phyloP scores from a whole-genome alignment of 1,139 yeast genomes.

The Eremothecium sinecaudum region DNA sequence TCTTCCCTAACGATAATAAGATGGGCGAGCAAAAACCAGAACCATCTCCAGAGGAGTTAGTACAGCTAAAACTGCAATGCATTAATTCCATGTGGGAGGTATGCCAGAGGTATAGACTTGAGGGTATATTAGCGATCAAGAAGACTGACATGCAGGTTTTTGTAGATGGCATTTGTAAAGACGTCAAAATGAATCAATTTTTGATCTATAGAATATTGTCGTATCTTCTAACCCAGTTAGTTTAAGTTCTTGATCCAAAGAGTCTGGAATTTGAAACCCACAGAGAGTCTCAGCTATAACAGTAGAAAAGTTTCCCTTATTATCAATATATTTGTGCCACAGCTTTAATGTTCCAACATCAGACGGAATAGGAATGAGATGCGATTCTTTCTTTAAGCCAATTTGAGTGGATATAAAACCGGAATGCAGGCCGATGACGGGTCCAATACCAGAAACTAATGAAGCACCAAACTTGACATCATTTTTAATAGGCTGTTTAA shows the following conservation, averaged over 20 bases:
- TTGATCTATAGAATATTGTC: constrained; percentile 8
- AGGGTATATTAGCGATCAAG: constrained; percentile 12
- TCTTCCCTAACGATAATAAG: constrained; percentile 26
- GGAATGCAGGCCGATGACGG: constrained; percentile 30
- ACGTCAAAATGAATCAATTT: constrained; percentile 11
- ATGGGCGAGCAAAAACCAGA: constrained; percentile 21
- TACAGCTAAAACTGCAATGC: constrained; percentile 14
- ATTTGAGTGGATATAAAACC: constrained; percentile 22
- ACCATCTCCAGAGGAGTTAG: constrained; percentile 20
- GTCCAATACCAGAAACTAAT: constrained; percentile 6
- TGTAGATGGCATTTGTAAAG: constrained; percentile 15
- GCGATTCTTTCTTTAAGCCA: constrained; percentile 17
- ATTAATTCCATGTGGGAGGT: constrained; percentile 14
- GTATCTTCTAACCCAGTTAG: constrained; percentile 7
- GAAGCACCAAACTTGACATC: constrained; percentile 26
- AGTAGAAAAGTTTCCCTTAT: constrained; percentile 12
- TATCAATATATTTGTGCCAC: constrained; percentile 15
- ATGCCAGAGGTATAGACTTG: constrained; percentile 8
- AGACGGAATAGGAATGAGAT: constrained; percentile 17
- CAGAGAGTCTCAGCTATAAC: constrained; percentile 11
- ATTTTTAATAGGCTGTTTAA: constrained; percentile 25
- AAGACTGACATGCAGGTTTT: constrained; percentile 13
- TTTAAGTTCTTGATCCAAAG: background rate
- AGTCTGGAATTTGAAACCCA: constrained; percentile 11
- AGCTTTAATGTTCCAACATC: constrained; percentile 7